Percentiles rank a stretch among this genome's conserved stretches.
Evolutionary conservation across 2,329 filamentous ascomycete genomes (phyloP).

Genomic region (Truncatella angustata): DNA sequence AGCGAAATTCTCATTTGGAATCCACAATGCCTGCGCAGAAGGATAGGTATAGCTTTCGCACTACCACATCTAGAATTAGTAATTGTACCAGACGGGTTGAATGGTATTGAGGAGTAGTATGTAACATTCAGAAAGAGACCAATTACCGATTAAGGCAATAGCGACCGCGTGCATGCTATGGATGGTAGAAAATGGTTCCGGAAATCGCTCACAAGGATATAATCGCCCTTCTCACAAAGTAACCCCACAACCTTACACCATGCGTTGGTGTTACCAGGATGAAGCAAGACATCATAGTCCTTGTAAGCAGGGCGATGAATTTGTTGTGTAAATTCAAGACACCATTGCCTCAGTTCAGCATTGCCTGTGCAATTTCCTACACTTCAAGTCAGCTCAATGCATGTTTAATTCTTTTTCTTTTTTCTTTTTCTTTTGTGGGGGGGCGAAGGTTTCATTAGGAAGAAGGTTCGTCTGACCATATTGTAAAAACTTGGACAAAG

Average conservation of each 20-base stretch:
- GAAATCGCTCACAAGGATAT: too few relatives aligned
- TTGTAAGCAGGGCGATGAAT: slow-evolving; percentile 1
- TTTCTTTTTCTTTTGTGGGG: slow-evolving; percentile 10
- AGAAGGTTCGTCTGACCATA: too few relatives aligned
- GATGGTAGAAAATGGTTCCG: too few relatives aligned
- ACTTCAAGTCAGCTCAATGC: not conserved
- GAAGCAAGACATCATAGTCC: slow-evolving; percentile 22
- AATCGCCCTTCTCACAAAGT: slow-evolving; percentile 26
- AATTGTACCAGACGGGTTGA: too few relatives aligned
- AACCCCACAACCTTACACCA: slow-evolving; percentile 29
- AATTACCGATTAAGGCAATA: too few relatives aligned
- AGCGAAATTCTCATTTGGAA: slow-evolving; percentile 24
- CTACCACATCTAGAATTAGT: too few relatives aligned
- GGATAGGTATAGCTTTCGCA: slow-evolving; percentile 30
- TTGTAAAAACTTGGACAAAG: not conserved
- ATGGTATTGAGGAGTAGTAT: too few relatives aligned
- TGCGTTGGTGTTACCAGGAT: slow-evolving; percentile 30
- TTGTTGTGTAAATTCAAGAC: slow-evolving; percentile 2
- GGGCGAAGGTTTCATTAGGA: not conserved
- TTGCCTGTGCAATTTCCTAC: slow-evolving; percentile 6
- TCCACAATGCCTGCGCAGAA: slow-evolving; percentile 29
- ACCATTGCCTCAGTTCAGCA: slow-evolving; percentile 4
- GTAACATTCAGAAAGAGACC: too few relatives aligned
- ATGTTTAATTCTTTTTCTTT: too few relatives aligned
- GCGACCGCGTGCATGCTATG: too few relatives aligned